phyloP scores from a whole-genome alignment of 352 stramenopile species.

The Saprolegnia parasitica region DNA sequence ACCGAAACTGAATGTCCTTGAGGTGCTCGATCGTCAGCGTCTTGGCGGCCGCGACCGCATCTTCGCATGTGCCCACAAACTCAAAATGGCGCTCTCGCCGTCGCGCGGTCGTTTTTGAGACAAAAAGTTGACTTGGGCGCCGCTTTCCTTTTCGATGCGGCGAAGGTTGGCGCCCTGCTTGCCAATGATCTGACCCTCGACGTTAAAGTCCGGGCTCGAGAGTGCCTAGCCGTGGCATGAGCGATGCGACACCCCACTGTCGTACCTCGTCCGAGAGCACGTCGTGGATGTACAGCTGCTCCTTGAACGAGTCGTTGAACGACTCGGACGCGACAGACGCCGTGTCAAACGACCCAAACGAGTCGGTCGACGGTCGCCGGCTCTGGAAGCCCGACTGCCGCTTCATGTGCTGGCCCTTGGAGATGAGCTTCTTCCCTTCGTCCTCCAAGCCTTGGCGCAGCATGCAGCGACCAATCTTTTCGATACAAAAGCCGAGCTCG shows the following conservation, averaged over 20 bases:
- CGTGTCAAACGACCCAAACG: constrained; percentile 13
- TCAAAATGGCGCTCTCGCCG: constrained; percentile 9
- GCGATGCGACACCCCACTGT: background rate
- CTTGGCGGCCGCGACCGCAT: constrained; percentile 2
- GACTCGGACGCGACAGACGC: constrained; percentile 5
- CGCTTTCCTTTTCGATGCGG: constrained; percentile 16
- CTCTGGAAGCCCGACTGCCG: constrained; percentile 9
- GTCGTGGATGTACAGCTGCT: background rate
- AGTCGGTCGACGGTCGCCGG: constrained; percentile 1
- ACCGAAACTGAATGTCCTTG: constrained; percentile 20
- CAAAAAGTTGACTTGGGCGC: constrained; percentile 16
- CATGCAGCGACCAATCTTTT: constrained; percentile 80
- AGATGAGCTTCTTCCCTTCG: constrained; percentile 39
- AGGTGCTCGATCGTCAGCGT: constrained; percentile 13
- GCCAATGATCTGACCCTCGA: constrained; percentile 24
- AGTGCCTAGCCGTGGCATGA: background rate
- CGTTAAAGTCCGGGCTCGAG: constrained; percentile 13
- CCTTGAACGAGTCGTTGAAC: constrained; percentile 7
- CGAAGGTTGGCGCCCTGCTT: constrained; percentile 13
- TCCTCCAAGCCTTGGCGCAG: constrained; percentile 51
- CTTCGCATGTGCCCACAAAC: constrained; percentile 20
- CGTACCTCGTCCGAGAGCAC: constrained; percentile 13
- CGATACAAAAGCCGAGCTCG: constrained; percentile 73
- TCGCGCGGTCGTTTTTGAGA: background rate
- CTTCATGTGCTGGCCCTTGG: constrained; percentile 24